Evolutionary conservation across 805 yeast genomes (phyloP).

Genomic region (Blastobotrys parvus): DNA sequence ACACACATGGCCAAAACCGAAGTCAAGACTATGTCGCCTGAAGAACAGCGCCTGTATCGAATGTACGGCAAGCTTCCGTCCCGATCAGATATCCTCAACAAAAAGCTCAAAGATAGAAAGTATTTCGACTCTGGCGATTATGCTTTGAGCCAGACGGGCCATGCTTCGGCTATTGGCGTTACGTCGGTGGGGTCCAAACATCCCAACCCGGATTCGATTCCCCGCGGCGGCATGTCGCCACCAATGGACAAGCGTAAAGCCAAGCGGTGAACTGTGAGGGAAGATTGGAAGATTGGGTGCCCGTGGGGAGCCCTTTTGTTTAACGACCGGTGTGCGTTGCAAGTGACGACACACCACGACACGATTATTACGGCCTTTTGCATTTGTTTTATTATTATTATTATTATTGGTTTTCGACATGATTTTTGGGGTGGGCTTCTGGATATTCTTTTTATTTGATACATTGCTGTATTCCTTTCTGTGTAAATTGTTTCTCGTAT

Average conservation of each 20-base stretch:
- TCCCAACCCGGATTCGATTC: conserved; percentile 22
- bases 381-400: too few relatives aligned
- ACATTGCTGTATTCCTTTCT: too few relatives aligned
- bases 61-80: conserved; percentile 84
- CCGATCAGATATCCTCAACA: conserved; percentile 62
- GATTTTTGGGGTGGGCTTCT: too few relatives aligned
- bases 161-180: conserved; percentile 24
- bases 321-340: too few relatives aligned
- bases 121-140: conserved; percentile 93
- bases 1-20: neutral
- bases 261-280: neutral
- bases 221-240: conserved; percentile 8
- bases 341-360: too few relatives aligned
- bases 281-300: too few relatives aligned
- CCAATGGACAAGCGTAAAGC: neutral
- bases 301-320: too few relatives aligned
- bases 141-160: conserved; percentile 52
- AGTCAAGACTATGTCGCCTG: conserved; percentile 31
- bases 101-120: conserved; percentile 72
- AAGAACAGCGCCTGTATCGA: conserved; percentile 68
- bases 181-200: conserved; percentile 24
- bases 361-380: too few relatives aligned
- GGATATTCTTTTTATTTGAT: too few relatives aligned
- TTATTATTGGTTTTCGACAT: too few relatives aligned
- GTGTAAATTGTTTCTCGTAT: too few relatives aligned